Conservation (phyloP, 2,329 filamentous ascomycete species). For the Dothiorella sarmentorum region DNA sequence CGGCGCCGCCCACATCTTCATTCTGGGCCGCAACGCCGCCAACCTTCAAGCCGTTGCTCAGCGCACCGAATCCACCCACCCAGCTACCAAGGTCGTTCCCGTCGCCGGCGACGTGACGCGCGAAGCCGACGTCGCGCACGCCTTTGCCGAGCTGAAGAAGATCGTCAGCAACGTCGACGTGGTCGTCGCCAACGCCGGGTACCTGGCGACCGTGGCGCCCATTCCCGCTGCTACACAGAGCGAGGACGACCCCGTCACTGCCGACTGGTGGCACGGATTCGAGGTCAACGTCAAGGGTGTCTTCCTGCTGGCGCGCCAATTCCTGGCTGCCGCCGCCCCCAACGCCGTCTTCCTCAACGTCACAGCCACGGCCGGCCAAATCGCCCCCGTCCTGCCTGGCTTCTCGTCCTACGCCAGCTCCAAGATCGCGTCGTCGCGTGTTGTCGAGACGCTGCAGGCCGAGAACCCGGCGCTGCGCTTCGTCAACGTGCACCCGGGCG, state of each 20-base stretch:
- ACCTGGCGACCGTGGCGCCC: slow-evolving; percentile 12
- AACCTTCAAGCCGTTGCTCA: slow-evolving; percentile 32
- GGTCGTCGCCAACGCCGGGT: slow-evolving; percentile 26
- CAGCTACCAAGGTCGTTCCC: slow-evolving; percentile 20
- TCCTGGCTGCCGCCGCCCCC: slow-evolving; percentile 23
- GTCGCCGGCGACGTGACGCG: slow-evolving; percentile 24
- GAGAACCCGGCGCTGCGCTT: slow-evolving; percentile 39
- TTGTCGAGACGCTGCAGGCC: slow-evolving; percentile 36
- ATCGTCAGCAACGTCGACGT: slow-evolving; percentile 23
- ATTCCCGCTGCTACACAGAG: slow-evolving; percentile 11
- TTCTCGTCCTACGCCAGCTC: slow-evolving; percentile 31
- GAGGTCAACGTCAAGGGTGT: slow-evolving; percentile 23
- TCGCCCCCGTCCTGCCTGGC: background rate
- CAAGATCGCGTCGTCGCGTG: slow-evolving; percentile 36
- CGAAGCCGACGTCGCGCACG: slow-evolving; percentile 22
- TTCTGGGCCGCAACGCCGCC: slow-evolving; percentile 42
- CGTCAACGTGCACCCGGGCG: slow-evolving; percentile 43
- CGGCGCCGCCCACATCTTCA: slow-evolving; percentile 42
- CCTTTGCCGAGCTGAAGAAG: slow-evolving; percentile 21
- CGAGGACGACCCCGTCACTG: background rate
- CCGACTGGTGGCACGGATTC: slow-evolving; percentile 21
- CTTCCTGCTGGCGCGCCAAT: slow-evolving; percentile 24
- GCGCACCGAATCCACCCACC: background rate
- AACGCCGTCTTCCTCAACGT: slow-evolving; percentile 26
- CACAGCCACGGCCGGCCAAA: slow-evolving; percentile 23